These are phyloP conservation scores for Coemansia reversa DNA, from an alignment of 192 early-diverging fungal species.

Conservation along the genomic window DNA sequence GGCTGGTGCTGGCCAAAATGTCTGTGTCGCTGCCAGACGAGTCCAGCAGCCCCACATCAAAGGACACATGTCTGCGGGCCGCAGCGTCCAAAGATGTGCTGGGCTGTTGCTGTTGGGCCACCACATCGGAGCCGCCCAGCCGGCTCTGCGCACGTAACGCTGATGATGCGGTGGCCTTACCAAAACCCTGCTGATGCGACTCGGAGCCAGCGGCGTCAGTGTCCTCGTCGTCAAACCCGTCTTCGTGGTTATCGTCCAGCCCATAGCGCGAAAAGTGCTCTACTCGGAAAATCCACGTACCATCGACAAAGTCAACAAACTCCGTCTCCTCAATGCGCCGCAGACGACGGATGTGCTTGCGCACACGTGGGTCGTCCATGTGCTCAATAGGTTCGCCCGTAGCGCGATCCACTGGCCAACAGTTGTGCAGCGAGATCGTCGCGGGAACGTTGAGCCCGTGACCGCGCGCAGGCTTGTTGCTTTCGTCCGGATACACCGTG, in stretches of 20 bases:
- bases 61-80: background rate
- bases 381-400: constrained; percentile 67
- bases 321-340: constrained; percentile 70
- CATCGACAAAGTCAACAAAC: constrained; percentile 75
- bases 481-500: constrained; percentile 82
- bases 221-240: constrained; percentile 55
- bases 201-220: constrained; percentile 6
- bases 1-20: constrained; percentile 2
- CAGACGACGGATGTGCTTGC: constrained; percentile 68
- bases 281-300: constrained; percentile 91
- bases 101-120: constrained; percentile 29
- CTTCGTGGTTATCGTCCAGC: constrained; percentile 66
- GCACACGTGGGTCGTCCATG: constrained; percentile 65
- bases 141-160: constrained; percentile 21
- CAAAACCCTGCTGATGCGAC: constrained; percentile 32
- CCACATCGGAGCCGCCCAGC: constrained; percentile 47
- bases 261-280: constrained; percentile 84
- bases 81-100: background rate
- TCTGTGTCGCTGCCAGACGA: constrained; percentile 3
- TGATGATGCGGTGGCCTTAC: constrained; percentile 49
- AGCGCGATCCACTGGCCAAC: constrained; percentile 82
- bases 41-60: constrained; percentile 2
- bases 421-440: constrained; percentile 69
- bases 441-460: constrained; percentile 88
- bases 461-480: constrained; percentile 76